Percentiles rank a stretch among this genome's conserved stretches.
These are phyloP conservation scores for Talaromyces ruber DNA, from an alignment of 495 filamentous ascomycete genomes.

Conservation along the genomic window DNA sequence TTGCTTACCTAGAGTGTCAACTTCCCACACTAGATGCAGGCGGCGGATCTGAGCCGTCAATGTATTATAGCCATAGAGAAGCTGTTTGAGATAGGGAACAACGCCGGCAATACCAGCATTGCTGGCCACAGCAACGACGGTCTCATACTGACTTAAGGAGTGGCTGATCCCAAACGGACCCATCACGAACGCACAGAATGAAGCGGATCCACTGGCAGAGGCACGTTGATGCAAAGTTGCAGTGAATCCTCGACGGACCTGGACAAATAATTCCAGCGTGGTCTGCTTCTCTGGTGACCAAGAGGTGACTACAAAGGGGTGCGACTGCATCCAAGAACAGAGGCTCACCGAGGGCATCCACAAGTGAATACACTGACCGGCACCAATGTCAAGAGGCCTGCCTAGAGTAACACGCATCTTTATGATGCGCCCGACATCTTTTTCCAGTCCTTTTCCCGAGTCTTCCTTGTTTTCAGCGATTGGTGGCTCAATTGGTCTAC, in stretches of 20 bases:
- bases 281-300: constrained; percentile 15
- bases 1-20: constrained; percentile 14
- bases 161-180: constrained; percentile 14
- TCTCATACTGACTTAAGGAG: no score
- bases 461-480: background rate
- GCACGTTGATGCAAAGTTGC: constrained; percentile 7
- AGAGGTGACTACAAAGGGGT: constrained; percentile 26
- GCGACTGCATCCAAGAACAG: constrained; percentile 15
- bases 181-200: background rate
- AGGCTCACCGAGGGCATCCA: constrained; percentile 17
- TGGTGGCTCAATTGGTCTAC: background rate
- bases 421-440: background rate
- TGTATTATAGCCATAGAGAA: constrained; percentile 20
- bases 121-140: background rate
- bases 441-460: background rate
- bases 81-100: constrained; percentile 20
- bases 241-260: constrained; percentile 15
- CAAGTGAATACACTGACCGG: constrained; percentile 17
- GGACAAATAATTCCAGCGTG: constrained; percentile 14
- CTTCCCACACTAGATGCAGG: constrained; percentile 23
- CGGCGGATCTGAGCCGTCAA: constrained; percentile 12
- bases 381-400: constrained; percentile 10
- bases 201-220: constrained; percentile 7
- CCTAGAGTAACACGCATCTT: background rate
- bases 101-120: constrained; percentile 16